phyloP scores from a whole-genome alignment of 352 stramenopile species.

The Phytophthora capsici region DNA sequence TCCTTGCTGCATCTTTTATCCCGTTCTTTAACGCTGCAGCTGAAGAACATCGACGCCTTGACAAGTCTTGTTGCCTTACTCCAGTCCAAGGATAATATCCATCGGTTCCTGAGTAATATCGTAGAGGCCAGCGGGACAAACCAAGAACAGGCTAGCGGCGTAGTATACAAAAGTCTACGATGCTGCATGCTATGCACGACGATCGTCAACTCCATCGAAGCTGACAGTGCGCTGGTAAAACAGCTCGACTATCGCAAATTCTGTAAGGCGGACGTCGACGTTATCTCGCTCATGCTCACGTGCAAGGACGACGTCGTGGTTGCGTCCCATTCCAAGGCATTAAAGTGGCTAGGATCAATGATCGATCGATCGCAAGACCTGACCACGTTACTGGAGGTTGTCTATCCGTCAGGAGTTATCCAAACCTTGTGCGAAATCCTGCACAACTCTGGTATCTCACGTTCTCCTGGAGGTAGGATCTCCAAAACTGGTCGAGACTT shows the following conservation, averaged over 20 bases:
- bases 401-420: conserved; percentile 63
- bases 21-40: conserved; percentile 27
- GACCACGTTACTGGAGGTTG: conserved; percentile 60
- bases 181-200: conserved; percentile 71
- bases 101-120: conserved; percentile 32
- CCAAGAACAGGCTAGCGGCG: conserved; percentile 36
- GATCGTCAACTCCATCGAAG: conserved; percentile 52
- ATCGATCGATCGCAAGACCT: conserved; percentile 68
- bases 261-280: conserved; percentile 50
- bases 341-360: conserved; percentile 86
- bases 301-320: conserved; percentile 37
- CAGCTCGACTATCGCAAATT: conserved; percentile 52
- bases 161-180: conserved; percentile 64
- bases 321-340: conserved; percentile 52
- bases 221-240: background rate
- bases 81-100: conserved; percentile 30
- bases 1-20: conserved; percentile 36
- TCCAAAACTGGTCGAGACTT: conserved; percentile 51
- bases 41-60: conserved; percentile 27
- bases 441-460: conserved; percentile 44
- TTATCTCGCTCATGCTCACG: conserved; percentile 51
- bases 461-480: conserved; percentile 60
- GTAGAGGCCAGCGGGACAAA: conserved; percentile 15
- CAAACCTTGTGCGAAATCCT: conserved; percentile 71
- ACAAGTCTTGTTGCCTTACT: conserved; percentile 11